A percentile compares a stretch with the other conserved stretches of the same genome.
phyloP scores from a whole-genome alignment of 495 filamentous ascomycete species.

The Oleoguttula mirabilis region DNA sequence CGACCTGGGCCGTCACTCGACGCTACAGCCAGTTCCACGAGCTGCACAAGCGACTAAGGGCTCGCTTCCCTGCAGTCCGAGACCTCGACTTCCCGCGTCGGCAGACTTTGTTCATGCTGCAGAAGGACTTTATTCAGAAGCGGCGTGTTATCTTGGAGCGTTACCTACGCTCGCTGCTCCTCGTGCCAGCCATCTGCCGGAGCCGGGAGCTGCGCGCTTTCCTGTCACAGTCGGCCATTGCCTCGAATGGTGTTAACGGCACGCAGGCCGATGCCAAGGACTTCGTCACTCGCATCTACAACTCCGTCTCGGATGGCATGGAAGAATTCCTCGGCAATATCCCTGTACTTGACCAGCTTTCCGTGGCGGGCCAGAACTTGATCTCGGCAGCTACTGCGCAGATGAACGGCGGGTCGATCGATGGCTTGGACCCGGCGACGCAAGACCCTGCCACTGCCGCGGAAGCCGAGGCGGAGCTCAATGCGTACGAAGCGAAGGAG shows the following conservation, averaged over 20 bases:
- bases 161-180: conserved; percentile 73
- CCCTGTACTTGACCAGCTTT: conserved; percentile 87
- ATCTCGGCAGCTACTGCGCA: conserved; percentile 79
- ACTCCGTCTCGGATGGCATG: conserved; percentile 94
- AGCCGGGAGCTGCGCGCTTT: conserved; percentile 88
- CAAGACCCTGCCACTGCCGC: conserved; percentile 58
- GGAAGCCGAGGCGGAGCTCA: conserved; percentile 89
- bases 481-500: conserved; percentile 74
- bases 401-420: conserved; percentile 40
- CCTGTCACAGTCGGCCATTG: conserved; percentile 76
- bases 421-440: conserved; percentile 32
- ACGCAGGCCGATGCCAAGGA: conserved; percentile 59
- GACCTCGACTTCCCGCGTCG: conserved; percentile 84
- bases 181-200: conserved; percentile 84
- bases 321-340: conserved; percentile 95
- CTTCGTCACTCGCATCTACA: conserved; percentile 87
- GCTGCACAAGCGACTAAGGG: conserved; percentile 76
- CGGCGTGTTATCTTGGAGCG: conserved; percentile 68
- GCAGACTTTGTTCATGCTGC: conserved; percentile 88
- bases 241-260: conserved; percentile 30
- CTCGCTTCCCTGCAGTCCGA: conserved; percentile 73
- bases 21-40: conserved; percentile 92
- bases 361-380: conserved; percentile 81
- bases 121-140: conserved; percentile 89
- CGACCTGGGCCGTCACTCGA: conserved; percentile 34